Conservation (phyloP, 345 rosid genomes). For the Eucalyptus microcorys region DNA sequence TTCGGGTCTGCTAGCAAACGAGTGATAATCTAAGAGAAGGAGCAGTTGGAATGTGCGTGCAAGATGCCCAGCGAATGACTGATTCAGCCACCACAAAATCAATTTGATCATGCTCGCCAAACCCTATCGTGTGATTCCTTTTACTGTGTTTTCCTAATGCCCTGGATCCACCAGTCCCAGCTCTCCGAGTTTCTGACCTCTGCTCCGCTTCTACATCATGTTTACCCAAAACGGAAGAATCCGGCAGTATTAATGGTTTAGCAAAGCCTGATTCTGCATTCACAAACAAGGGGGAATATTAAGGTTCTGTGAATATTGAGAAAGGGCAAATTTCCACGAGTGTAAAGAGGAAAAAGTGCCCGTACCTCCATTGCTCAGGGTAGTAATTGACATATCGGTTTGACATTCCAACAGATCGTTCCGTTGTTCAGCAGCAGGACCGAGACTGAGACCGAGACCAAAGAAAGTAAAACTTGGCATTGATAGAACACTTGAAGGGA, state of each 20-base stretch:
- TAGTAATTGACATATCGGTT: background rate
- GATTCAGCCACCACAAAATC: constrained; percentile 46
- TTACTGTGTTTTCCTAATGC: constrained; percentile 40
- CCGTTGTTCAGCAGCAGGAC: constrained; percentile 6
- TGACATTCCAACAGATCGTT: background rate
- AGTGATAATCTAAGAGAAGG: constrained; percentile 68
- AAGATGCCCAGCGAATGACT: constrained; percentile 77
- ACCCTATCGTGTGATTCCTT: constrained; percentile 57
- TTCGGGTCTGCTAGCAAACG: constrained; percentile 36
- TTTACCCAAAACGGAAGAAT: constrained; percentile 9
- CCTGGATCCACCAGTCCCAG: constrained; percentile 20
- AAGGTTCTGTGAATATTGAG: background rate
- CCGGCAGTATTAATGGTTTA: constrained; percentile 17
- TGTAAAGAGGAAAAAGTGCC: background rate
- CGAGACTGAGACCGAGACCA: constrained; percentile 1
- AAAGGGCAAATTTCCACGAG: background rate
- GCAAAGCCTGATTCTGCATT: constrained; percentile 20
- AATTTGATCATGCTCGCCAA: constrained; percentile 58
- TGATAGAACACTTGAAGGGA: constrained; percentile 31
- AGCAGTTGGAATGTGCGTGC: constrained; percentile 58
- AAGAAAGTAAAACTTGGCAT: constrained; percentile 71
- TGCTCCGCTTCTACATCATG: constrained; percentile 13
- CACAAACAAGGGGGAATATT: background rate
- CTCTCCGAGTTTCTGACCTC: constrained; percentile 15
- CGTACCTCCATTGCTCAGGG: constrained; percentile 25